A percentile compares a stretch with the other conserved stretches of the same genome.
Evolutionary conservation across 2,329 filamentous ascomycete species (phyloP).

Genomic region (Aspergillus texensis): DNA sequence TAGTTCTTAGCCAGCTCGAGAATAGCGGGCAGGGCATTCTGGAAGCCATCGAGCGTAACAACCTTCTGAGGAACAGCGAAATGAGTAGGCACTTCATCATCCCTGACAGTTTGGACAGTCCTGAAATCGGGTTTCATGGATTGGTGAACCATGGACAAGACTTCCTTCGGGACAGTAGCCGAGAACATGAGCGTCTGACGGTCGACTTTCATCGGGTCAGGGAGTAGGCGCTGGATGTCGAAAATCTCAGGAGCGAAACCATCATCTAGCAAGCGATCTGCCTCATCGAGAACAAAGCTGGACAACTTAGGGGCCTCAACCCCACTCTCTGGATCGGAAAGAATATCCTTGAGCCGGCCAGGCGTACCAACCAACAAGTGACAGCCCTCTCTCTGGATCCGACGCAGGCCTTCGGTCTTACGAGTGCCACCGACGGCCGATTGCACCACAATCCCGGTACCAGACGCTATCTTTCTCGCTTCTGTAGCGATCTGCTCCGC

Average conservation of each 20-base stretch:
- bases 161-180: slow-evolving; percentile 83
- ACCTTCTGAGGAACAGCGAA: slow-evolving; percentile 79
- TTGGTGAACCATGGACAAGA: slow-evolving; percentile 74
- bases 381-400: slow-evolving; percentile 75
- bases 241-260: slow-evolving; percentile 69
- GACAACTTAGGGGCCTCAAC: slow-evolving; percentile 66
- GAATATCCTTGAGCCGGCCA: slow-evolving; percentile 80
- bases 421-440: slow-evolving; percentile 90
- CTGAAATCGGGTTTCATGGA: slow-evolving; percentile 84
- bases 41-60: slow-evolving; percentile 67
- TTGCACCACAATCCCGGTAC: slow-evolving; percentile 70
- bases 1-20: slow-evolving; percentile 73
- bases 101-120: slow-evolving; percentile 84
- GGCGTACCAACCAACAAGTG: slow-evolving; percentile 90
- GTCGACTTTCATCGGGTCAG: slow-evolving; percentile 62
- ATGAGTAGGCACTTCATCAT: slow-evolving; percentile 83
- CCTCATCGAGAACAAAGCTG: slow-evolving; percentile 65
- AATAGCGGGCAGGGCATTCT: slow-evolving; percentile 75
- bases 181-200: slow-evolving; percentile 95
- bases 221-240: slow-evolving; percentile 64
- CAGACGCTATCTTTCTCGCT: slow-evolving; percentile 66
- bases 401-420: slow-evolving; percentile 68
- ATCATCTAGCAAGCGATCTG: slow-evolving; percentile 68
- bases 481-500: slow-evolving; percentile 70
- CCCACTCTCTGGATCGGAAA: slow-evolving; percentile 65